phyloP scores from a whole-genome alignment of 768 basidiomycete genomes.

The Kwoniella shandongensis region DNA sequence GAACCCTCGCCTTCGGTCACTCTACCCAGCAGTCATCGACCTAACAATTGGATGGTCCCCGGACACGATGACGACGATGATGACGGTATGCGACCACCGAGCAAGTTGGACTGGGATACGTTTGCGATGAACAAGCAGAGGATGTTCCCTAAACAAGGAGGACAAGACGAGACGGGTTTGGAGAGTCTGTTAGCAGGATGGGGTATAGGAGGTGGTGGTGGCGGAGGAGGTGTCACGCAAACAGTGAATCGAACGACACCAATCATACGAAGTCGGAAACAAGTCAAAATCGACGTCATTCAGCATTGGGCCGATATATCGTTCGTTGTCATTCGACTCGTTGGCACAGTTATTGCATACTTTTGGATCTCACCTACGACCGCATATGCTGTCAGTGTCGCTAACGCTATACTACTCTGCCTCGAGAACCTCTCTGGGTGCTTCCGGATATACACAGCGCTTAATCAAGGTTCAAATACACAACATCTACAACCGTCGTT shows the following conservation, averaged over 20 bases:
- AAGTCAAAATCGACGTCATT: neutral
- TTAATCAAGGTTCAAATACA: neutral
- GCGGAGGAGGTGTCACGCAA: neutral
- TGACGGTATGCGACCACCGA: neutral
- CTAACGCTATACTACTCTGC: neutral
- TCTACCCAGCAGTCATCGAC: constrained; percentile 10
- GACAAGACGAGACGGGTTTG: constrained; percentile 41
- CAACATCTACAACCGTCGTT: too few species aligned
- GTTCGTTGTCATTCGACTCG: neutral
- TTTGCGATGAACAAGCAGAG: constrained; percentile 40
- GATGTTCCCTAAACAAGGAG: constrained; percentile 29
- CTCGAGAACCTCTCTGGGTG: neutral
- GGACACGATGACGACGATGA: constrained; percentile 6
- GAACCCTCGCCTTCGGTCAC: constrained; percentile 31
- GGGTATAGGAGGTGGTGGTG: constrained; percentile 23
- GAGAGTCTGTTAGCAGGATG: constrained; percentile 41
- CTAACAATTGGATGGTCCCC: neutral
- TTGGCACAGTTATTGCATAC: neutral
- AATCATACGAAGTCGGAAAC: too few species aligned
- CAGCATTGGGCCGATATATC: neutral
- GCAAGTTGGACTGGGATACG: constrained; percentile 35
- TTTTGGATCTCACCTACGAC: neutral
- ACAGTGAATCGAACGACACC: neutral
- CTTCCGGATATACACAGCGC: neutral
- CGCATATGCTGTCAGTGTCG: neutral